phyloP scores from a whole-genome alignment of 768 basidiomycete genomes.

The Mycena amicta region DNA sequence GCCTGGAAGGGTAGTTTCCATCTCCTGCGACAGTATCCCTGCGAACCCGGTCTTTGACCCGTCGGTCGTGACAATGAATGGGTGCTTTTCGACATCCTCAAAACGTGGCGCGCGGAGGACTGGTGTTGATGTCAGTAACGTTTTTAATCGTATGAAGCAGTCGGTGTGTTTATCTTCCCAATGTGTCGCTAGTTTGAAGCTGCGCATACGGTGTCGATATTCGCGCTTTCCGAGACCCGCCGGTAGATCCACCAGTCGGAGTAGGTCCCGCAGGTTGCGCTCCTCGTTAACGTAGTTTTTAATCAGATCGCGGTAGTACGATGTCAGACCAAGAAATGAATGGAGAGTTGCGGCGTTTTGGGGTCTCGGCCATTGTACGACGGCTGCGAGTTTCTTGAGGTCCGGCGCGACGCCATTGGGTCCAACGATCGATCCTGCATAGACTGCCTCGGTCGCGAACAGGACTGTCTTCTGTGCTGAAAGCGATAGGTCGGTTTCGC shows the following conservation, averaged over 20 bases:
- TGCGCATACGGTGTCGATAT: not conserved
- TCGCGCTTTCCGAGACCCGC: not conserved
- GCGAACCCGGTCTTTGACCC: slow-evolving; percentile 38
- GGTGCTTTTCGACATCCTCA: slow-evolving; percentile 28
- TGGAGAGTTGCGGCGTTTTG: slow-evolving; percentile 2
- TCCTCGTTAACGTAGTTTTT: slow-evolving; percentile 1
- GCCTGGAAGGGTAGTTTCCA: slow-evolving; percentile 21
- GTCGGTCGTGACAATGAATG: slow-evolving; percentile 41
- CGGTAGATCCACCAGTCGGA: not conserved
- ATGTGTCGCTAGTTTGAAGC: slow-evolving; percentile 3
- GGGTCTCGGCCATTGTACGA: slow-evolving; percentile 10
- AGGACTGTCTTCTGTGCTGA: slow-evolving; percentile 36
- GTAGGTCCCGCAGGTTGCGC: slow-evolving; percentile 6
- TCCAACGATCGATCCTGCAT: slow-evolving; percentile 36
- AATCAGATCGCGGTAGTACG: slow-evolving; percentile 16
- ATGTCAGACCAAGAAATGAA: slow-evolving; percentile 12
- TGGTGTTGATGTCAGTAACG: slow-evolving; percentile 26
- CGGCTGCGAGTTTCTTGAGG: slow-evolving; percentile 11
- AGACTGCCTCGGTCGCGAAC: slow-evolving; percentile 37
- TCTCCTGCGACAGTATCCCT: slow-evolving; percentile 31
- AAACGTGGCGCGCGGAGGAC: slow-evolving; percentile 23
- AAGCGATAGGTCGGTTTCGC: slow-evolving; percentile 34
- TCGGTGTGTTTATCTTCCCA: slow-evolving; percentile 28
- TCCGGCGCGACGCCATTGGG: slow-evolving; percentile 31
- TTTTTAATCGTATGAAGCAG: slow-evolving; percentile 33